Base-by-base conservation (phyloP, 345 rosid species). In the Schrenkiella parvula region DNA sequence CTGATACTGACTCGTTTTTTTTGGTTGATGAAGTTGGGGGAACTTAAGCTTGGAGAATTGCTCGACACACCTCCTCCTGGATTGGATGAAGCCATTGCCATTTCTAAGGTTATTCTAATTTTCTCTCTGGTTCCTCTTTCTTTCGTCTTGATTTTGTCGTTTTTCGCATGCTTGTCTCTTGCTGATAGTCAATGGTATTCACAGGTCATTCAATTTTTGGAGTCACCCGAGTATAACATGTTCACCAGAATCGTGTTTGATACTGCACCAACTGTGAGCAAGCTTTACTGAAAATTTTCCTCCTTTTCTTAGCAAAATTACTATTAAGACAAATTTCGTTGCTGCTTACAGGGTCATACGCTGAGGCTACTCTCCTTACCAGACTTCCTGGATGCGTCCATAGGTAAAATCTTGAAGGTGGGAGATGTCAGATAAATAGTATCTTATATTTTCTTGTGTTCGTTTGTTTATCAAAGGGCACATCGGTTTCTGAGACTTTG, bases 11-110 rank as follows among this genome's bases (percentile, higher is more conserved):
- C 2, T 67, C 34, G 4, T 35, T 14, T 23, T 5, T 18, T 43
- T 63, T 42, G 58, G 28, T 66, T 70, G 41, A 59, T 52, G 73
- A 84, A 91, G 99, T 74, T 95, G 74, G 97, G 97, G 31, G 99
- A 95, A 68, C 78, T 91, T 64, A 91, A 95, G 75, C 81, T 95
- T 47, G 97, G 99, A 78, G 99, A 87, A 72, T 81, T 95, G 71
- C 87, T 91, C 14, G 99, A 95, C 73, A 84, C 97, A 17, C 99
- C 99, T n/a, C 99, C 99, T 78, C 99, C 97, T 63, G 97, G 99
- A 64, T 80, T 95, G 73, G 96, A 95, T 86, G 99, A 95, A 89
- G 97, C 97, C 46, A 86, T 95, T 72, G 99, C 99, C 67, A 95
- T 95, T 80, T 86, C 99, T 60, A 95, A 91, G 84, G 97, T 91